phyloP scores from a whole-genome alignment of 2,329 filamentous ascomycete species.

The Neonectria hederae region DNA sequence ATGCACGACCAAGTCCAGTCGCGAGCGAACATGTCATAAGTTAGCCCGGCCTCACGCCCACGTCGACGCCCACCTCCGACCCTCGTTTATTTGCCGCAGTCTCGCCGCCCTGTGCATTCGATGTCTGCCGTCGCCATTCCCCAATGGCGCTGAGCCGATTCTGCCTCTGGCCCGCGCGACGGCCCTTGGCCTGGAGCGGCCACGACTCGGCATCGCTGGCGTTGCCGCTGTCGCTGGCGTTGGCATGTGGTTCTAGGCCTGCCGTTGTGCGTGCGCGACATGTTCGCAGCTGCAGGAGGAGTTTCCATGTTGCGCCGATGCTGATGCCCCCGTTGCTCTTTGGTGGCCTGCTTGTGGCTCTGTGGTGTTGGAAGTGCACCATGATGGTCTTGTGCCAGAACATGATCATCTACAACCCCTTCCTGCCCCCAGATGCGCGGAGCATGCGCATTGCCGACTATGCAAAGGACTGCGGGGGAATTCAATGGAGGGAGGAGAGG shows the following conservation, averaged over 20 bases:
- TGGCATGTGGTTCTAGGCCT: constrained; percentile 23
- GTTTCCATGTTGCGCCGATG: constrained; percentile 48
- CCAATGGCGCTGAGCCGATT: constrained; percentile 39
- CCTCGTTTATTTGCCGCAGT: constrained; percentile 28
- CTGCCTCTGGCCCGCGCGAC: constrained; percentile 36
- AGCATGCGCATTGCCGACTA: constrained; percentile 74
- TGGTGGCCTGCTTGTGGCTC: constrained; percentile 67
- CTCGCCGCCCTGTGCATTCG: constrained; percentile 14
- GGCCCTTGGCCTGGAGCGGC: constrained; percentile 22
- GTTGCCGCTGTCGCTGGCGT: constrained; percentile 11
- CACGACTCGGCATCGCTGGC: constrained; percentile 6
- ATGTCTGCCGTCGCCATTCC: constrained; percentile 20
- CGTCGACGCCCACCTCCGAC: constrained; percentile 27
- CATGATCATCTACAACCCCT: constrained; percentile 84
- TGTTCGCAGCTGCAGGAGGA: constrained; percentile 30
- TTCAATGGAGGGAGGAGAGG: constrained; percentile 73
- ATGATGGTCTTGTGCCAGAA: constrained; percentile 84
- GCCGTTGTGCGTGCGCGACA: constrained; percentile 19
- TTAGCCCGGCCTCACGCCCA: constrained; percentile 26
- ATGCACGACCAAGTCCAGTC: constrained; percentile 41
- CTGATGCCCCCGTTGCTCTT: constrained; percentile 76
- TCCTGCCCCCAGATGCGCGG: constrained; percentile 75
- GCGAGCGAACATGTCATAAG: constrained; percentile 46
- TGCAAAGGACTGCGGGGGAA: constrained; percentile 63
- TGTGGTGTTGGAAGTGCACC: constrained; percentile 74